Evolutionary conservation across 2,329 filamentous ascomycete genomes (phyloP), one percentile per base, ranked within the genome.

Genomic region (Colletotrichum cordylinicola): DNA sequence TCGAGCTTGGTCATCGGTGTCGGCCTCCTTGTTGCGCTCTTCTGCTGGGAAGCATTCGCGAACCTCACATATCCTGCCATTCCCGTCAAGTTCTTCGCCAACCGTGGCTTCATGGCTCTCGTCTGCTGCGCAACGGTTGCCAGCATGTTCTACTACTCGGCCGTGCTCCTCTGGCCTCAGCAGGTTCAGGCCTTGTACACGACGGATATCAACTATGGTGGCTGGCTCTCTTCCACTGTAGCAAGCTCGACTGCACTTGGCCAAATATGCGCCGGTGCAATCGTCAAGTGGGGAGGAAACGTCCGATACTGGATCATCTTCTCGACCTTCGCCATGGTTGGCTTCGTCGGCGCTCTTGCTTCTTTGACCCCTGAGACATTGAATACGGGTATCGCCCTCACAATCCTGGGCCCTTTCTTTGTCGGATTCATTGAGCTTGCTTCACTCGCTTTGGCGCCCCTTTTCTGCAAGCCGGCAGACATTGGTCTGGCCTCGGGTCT

Each of bases 401-500:
- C 82, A 4, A 84, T 85, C 62, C 77, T 85, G 8, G 84, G 84
- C 1, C 83, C 82, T 1, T 85, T 85, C 77, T 84, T 82, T 67
- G 83, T 84, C 12, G 83, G 83, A 8, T 82, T 83, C 29, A 84
- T 84, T 66, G 84, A 85, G 74, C 77, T 84, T 10, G 80, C 80
- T 8, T 82, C 83, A 3, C 76, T 85, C 12, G 81, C 83, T 8
- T 78, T 85, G 31, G 83, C 83, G 1, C 82, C 83, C 18, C 80
- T 85, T 2, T 86, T 86, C 78, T 84, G 83, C 66, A 81, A 82
- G 24, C 80, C 82, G 0, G 80, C 84, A 16, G 84, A 87, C 18
- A 86, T 87, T 58, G 86, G 86, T 33, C 79, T 86, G 9, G 85
- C 86, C 2, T 85, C 82, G 7, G 85, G 85, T n/a, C 75, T 86